Evolutionary conservation across 2,329 filamentous ascomycete genomes (phyloP).

Genomic region (Trichoderma citrinoviride): DNA sequence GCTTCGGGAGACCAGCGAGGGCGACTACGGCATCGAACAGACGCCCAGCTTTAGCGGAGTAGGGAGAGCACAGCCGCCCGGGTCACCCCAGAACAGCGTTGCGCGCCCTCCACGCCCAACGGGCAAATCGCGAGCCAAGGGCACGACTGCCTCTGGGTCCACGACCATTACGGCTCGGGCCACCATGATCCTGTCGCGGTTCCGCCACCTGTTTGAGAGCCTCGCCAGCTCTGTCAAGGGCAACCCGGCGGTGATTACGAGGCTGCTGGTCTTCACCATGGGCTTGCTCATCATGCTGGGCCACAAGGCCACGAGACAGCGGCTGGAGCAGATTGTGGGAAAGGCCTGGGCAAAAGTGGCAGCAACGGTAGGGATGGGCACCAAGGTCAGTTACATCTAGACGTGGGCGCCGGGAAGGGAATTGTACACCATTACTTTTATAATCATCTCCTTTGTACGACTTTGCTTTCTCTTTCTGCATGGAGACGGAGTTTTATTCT

Average conservation of each 20-base stretch:
- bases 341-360: constrained; percentile 77
- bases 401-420: neutral
- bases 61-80: constrained; percentile 34
- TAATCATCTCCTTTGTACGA: constrained; percentile 15
- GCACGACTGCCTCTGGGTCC: constrained; percentile 32
- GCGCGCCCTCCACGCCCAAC: constrained; percentile 28
- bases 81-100: constrained; percentile 37
- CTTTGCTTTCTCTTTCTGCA: constrained; percentile 25
- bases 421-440: constrained; percentile 11
- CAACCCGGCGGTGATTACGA: constrained; percentile 57
- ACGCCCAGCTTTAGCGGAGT: constrained; percentile 41
- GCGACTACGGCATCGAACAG: constrained; percentile 67
- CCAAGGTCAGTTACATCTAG: constrained; percentile 95
- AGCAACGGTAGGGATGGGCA: constrained; percentile 88
- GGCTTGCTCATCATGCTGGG: constrained; percentile 76
- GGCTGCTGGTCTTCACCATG: constrained; percentile 73
- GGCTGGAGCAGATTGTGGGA: constrained; percentile 65
- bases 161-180: constrained; percentile 48
- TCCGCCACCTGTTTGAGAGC: constrained; percentile 51
- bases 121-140: constrained; percentile 31
- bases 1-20: constrained; percentile 54
- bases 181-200: constrained; percentile 50
- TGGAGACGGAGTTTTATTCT: constrained; percentile 31
- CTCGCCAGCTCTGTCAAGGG: constrained; percentile 50
- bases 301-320: constrained; percentile 70